Evolutionary conservation across 2,329 filamentous ascomycete genomes (phyloP).

Genomic region (Macrophomina phaseolina): DNA sequence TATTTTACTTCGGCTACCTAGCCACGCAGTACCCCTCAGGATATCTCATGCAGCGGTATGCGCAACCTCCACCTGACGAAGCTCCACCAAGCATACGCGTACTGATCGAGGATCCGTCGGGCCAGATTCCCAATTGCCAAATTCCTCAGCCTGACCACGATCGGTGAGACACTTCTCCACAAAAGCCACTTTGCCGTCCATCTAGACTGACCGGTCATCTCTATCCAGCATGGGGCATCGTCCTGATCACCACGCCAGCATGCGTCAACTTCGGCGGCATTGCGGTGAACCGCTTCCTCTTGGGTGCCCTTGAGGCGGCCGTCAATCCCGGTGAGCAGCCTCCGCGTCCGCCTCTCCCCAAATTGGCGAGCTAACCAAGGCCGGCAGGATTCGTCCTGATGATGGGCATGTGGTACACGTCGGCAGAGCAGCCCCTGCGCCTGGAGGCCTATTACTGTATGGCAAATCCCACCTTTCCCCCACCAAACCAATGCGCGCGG

Average conservation of each 20-base stretch:
- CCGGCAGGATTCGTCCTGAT: slow-evolving; percentile 35
- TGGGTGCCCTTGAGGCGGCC: slow-evolving; percentile 43
- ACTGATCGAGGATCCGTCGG: neutral
- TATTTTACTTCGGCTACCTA: slow-evolving; percentile 59
- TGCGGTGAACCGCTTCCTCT: slow-evolving; percentile 43
- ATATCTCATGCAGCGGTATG: slow-evolving; percentile 48
- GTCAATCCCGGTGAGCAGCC: slow-evolving; percentile 40
- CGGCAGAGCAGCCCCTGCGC: slow-evolving; percentile 57
- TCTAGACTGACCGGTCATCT: neutral
- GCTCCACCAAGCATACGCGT: neutral
- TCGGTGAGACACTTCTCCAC: slow-evolving; percentile 34
- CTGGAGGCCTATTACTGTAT: slow-evolving; percentile 62
- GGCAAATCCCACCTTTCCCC: neutral
- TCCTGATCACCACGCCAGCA: slow-evolving; percentile 49
- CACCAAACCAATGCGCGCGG: neutral
- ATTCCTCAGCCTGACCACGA: slow-evolving; percentile 49
- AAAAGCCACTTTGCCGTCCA: neutral
- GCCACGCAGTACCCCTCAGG: slow-evolving; percentile 53
- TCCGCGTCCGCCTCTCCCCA: neutral
- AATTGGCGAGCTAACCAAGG: neutral
- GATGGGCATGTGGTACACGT: slow-evolving; percentile 49
- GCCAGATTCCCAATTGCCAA: slow-evolving; percentile 51
- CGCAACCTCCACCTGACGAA: neutral
- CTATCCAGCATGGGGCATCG: slow-evolving; percentile 45
- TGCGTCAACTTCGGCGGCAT: slow-evolving; percentile 49